Conservation (phyloP, 2,329 filamentous ascomycete genomes). For the Pestalotiopsis sp. region DNA sequence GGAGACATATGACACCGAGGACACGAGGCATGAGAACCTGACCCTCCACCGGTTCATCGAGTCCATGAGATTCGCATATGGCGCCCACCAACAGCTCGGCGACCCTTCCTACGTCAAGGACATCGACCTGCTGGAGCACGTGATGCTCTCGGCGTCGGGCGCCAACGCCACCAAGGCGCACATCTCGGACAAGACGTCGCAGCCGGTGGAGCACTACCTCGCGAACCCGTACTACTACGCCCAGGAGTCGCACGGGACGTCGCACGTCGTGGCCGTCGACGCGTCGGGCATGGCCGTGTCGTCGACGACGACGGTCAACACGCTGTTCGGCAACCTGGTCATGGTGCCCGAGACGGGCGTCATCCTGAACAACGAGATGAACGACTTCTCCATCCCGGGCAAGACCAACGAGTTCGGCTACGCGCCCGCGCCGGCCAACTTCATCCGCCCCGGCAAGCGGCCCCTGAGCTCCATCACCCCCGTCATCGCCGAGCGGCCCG, state of each 20-base stretch:
- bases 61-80: conserved; percentile 88
- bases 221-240: conserved; percentile 66
- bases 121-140: conserved; percentile 63
- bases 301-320: conserved; percentile 85
- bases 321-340: conserved; percentile 79
- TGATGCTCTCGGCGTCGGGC: conserved; percentile 66
- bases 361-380: conserved; percentile 73
- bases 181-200: conserved; percentile 74
- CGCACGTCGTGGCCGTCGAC: conserved; percentile 75
- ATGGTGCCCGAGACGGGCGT: conserved; percentile 83
- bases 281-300: conserved; percentile 74
- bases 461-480: conserved; percentile 84
- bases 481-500: conserved; percentile 68
- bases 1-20: conserved; percentile 69
- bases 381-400: conserved; percentile 86
- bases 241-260: conserved; percentile 73
- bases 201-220: conserved; percentile 75
- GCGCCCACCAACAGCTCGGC: conserved; percentile 74
- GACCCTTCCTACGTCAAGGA: conserved; percentile 75
- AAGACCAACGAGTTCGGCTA: conserved; percentile 82
- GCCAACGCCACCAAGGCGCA: conserved; percentile 62
- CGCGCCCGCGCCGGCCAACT: conserved; percentile 79
- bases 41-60: conserved; percentile 84
- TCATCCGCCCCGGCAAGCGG: conserved; percentile 77
- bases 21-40: conserved; percentile 58